These are phyloP conservation scores for Sugiyamaella valdiviana DNA, from an alignment of 805 yeast genomes.

Conservation along the genomic window DNA sequence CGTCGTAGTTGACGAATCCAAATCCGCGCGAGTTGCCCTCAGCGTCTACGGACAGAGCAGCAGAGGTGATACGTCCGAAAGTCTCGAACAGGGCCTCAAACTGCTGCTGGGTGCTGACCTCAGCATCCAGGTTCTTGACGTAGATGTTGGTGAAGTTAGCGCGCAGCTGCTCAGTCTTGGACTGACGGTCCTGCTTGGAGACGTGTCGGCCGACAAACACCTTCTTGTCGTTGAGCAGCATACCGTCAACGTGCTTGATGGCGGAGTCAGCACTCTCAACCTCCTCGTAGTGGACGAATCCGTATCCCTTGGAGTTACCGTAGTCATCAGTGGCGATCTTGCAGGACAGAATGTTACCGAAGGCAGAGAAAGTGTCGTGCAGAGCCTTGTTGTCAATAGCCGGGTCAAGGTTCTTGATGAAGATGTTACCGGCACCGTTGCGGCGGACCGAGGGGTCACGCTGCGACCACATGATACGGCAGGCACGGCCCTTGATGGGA, in stretches of 20 bases:
- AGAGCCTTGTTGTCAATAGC: conserved; percentile 98
- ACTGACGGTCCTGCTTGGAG: conserved; percentile 87
- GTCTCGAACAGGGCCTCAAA: conserved; percentile 65
- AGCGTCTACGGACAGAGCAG: conserved; percentile 68
- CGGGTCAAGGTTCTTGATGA: conserved; percentile 97
- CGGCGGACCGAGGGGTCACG: conserved; percentile 95
- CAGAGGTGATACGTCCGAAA: conserved; percentile 77
- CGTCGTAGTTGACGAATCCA: conserved; percentile 88
- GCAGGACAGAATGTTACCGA: conserved; percentile 92
- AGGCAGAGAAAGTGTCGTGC: conserved; percentile 95
- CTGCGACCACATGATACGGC: conserved; percentile 99
- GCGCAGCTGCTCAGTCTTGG: conserved; percentile 82
- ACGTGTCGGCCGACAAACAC: conserved; percentile 94
- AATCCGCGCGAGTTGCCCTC: conserved; percentile 92
- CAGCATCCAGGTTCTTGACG: conserved; percentile 80
- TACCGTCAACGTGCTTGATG: conserved; percentile 95
- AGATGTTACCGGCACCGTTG: conserved; percentile 93
- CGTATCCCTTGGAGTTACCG: conserved; percentile 92
- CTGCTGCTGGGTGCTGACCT: conserved; percentile 42
- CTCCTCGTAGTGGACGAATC: conserved; percentile 94
- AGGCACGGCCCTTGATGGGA: conserved; percentile 88
- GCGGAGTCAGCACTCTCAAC: conserved; percentile 92
- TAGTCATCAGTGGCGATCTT: conserved; percentile 92
- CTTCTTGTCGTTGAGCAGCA: conserved; percentile 93
- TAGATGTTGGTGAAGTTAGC: conserved; percentile 94